A percentile compares a stretch with the other conserved stretches of the same genome.
phyloP scores from a whole-genome alignment of 345 rosid species.

The Hibiscus syriacus region DNA sequence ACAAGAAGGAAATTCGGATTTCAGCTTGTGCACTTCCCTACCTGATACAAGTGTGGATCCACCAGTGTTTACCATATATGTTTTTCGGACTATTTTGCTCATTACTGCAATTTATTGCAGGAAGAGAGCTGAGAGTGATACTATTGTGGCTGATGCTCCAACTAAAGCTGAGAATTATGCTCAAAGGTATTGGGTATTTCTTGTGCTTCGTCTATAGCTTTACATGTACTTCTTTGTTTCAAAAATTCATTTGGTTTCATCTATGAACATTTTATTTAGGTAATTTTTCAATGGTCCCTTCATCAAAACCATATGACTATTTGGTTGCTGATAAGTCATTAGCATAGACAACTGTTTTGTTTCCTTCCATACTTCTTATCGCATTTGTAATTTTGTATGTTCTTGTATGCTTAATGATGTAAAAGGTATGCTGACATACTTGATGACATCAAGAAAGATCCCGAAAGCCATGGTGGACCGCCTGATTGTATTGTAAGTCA shows the following conservation, averaged over 20 bases:
- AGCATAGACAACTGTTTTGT: background rate
- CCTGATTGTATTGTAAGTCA: conserved; percentile 79
- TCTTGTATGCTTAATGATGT: conserved; percentile 5
- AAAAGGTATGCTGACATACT: conserved; percentile 70
- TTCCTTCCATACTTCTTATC: background rate
- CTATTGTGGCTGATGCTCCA: conserved; percentile 67
- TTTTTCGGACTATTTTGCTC: too few relatives aligned
- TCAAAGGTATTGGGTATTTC: conserved; percentile 37
- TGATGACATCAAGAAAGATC: conserved; percentile 85
- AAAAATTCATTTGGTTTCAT: background rate
- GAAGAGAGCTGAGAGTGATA: conserved; percentile 84
- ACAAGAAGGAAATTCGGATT: too few relatives aligned
- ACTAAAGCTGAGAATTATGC: conserved; percentile 73
- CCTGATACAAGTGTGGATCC: too few relatives aligned
- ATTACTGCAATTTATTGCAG: conserved; percentile 25
- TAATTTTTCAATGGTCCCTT: background rate
- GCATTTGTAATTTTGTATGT: background rate
- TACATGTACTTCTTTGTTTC: background rate
- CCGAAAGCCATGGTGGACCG: conserved; percentile 92
- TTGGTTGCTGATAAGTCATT: background rate
- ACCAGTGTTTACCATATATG: too few relatives aligned
- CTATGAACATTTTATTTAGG: background rate
- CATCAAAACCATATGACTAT: background rate
- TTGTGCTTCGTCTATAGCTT: background rate
- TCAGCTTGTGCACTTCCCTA: too few relatives aligned